phyloP scores from a whole-genome alignment of 805 yeast species.

The Clavispora santaluciae region DNA sequence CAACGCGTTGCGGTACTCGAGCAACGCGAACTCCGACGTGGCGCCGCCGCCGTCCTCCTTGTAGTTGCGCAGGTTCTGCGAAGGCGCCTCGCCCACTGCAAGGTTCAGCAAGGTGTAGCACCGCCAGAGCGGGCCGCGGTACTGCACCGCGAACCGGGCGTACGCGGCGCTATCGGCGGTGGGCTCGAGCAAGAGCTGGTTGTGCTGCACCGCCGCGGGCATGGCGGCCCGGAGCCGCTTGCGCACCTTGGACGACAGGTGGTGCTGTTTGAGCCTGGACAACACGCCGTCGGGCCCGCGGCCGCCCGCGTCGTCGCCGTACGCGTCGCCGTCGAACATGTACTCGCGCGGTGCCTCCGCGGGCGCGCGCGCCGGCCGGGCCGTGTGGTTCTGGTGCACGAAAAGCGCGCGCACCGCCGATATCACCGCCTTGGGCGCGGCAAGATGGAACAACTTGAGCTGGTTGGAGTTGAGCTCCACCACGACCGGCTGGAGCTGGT shows the following conservation, averaged over 20 bases:
- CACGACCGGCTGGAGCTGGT: slow-evolving; percentile 34
- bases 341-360: slow-evolving; percentile 14
- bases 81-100: slow-evolving; percentile 35
- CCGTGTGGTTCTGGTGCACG: slow-evolving; percentile 23
- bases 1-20: slow-evolving; percentile 29
- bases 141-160: slow-evolving; percentile 13
- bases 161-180: slow-evolving; percentile 14
- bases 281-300: slow-evolving; percentile 8
- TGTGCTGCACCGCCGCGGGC: slow-evolving; percentile 19
- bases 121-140: slow-evolving; percentile 22
- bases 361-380: slow-evolving; percentile 2
- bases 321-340: slow-evolving; percentile 26
- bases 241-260: slow-evolving; percentile 11
- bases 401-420: slow-evolving; percentile 29
- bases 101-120: slow-evolving; percentile 28
- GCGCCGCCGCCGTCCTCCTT: slow-evolving; percentile 17
- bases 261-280: slow-evolving; percentile 17
- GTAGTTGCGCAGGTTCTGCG: slow-evolving; percentile 21
- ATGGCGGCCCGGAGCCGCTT: slow-evolving; percentile 15
- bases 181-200: slow-evolving; percentile 38
- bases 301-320: slow-evolving; percentile 18
- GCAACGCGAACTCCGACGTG: slow-evolving; percentile 3
- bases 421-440: slow-evolving; percentile 16
- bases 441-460: slow-evolving; percentile 27
- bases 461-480: slow-evolving; percentile 39